Base-by-base conservation (phyloP, 768 basidiomycete genomes). In the Termitomyces sp. region DNA sequence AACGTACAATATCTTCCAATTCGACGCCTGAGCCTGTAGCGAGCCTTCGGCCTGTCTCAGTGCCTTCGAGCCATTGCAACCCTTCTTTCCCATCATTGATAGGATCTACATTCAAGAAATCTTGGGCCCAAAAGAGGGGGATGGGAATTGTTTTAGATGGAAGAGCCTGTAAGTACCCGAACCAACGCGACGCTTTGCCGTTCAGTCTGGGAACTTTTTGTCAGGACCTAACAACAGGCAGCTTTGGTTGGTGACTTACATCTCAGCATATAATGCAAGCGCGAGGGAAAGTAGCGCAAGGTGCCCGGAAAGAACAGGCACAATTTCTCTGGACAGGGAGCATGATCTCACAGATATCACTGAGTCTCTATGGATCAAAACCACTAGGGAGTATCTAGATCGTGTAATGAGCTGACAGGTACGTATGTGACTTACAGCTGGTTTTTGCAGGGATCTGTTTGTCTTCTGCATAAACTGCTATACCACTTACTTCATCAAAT, bases 161-260 rank as follows among this genome's bases (percentile, higher is more conserved):
- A 6, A 91, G 73, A 12, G 84, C 83, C 61, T 86, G 80, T 5
- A 91, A 65, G 69, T 90, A 91, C 46, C 79, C 81, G 61, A 69
- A 75, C 86, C 87, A 91, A 43, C 72, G 73, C 9, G 88, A 90
- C 26, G 55, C 53, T 46, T 66, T 44, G 36, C 79, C 81, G 54
- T 67, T 72, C 48, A 84, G 65, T 56, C 87, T 89, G 60, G 49
- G 53, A 46, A 3, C 51, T 48, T 48, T 41, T 50, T 16, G 12
- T 53, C 29, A 47, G 63, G 58, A 47, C 42, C n/a, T 32, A 20
- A 55, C 43, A 46, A 53, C 18, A 29, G 8, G 10, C 43, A 13
- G 29, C 27, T 53, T 52, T 41, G 62, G 65, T 57, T 63, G 55
- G 7, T 36, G 12, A 72, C 81, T 72, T 66, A 88, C 88, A 85